Evolutionary conservation across 305 asterid genomes (phyloP).

Genomic region (Stenogyne calaminthoides): DNA sequence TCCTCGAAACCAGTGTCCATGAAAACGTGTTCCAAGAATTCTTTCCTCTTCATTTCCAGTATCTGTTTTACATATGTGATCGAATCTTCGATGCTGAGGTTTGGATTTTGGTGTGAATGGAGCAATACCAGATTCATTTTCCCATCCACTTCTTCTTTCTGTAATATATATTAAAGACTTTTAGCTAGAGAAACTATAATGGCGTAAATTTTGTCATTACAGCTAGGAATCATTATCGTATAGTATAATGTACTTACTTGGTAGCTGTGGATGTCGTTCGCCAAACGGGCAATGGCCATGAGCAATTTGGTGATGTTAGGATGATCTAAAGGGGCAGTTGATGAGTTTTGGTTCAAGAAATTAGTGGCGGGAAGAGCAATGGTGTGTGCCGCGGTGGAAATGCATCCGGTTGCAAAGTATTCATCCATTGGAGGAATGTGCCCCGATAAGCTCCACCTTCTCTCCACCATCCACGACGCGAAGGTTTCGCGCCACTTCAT

Average conservation of each 20-base stretch:
- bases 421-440: slow-evolving; percentile 48
- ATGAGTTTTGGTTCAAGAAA: slow-evolving; percentile 28
- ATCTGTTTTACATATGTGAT: slow-evolving; percentile 36
- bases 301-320: slow-evolving; percentile 49
- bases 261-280: slow-evolving; percentile 61
- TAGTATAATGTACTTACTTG: slow-evolving; percentile 12
- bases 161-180: background rate
- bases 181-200: no score
- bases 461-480: slow-evolving; percentile 63
- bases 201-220: no score
- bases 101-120: slow-evolving; percentile 45
- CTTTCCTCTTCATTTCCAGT: slow-evolving; percentile 39
- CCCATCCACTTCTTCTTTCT: slow-evolving; percentile 63
- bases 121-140: slow-evolving; percentile 56
- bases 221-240: no score
- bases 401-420: slow-evolving; percentile 49
- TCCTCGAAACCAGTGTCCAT: slow-evolving; percentile 14
- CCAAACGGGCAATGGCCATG: slow-evolving; percentile 50
- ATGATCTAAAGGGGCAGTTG: slow-evolving; percentile 28
- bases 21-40: slow-evolving; percentile 46
- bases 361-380: slow-evolving; percentile 48
- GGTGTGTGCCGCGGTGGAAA: slow-evolving; percentile 52
- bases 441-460: slow-evolving; percentile 49
- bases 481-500: slow-evolving; percentile 63
- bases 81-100: slow-evolving; percentile 38